phyloP scores from a whole-genome alignment of 164 flowering plant genomes.

The Nymphaea thermarum region DNA sequence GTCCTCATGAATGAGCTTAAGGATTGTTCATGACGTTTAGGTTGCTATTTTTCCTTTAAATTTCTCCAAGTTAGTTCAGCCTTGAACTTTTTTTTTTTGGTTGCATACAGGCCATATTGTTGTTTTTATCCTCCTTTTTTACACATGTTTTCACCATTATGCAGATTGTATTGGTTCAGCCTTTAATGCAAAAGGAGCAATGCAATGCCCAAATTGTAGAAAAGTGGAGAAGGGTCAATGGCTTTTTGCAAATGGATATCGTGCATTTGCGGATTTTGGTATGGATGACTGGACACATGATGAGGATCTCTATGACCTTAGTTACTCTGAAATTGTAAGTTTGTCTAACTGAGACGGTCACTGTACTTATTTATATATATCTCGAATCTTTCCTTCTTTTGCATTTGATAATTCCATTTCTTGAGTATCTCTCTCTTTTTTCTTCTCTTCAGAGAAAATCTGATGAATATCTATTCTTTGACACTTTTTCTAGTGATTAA shows the following conservation, averaged over 20 bases:
- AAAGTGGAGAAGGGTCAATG: conserved; percentile 89
- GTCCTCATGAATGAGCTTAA: too few relatives aligned
- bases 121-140: conserved; percentile 1
- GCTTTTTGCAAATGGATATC: conserved; percentile 64
- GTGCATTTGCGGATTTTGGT: conserved; percentile 44
- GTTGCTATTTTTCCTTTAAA: too few relatives aligned
- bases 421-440: too few relatives aligned
- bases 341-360: neutral
- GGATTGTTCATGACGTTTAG: too few relatives aligned
- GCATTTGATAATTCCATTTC: too few relatives aligned
- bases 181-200: conserved; percentile 72
- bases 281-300: conserved; percentile 74
- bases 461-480: too few relatives aligned
- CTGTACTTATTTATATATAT: too few relatives aligned
- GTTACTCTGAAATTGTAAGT: conserved; percentile 72
- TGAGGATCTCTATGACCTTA: conserved; percentile 70
- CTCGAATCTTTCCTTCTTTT: too few relatives aligned
- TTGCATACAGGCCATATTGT: neutral
- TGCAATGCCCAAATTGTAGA: conserved; percentile 97
- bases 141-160: conserved; percentile 3
- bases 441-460: too few relatives aligned
- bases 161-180: conserved; percentile 95
- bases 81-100: too few relatives aligned
- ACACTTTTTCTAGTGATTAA: too few relatives aligned
- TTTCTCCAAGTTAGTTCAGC: too few relatives aligned